A percentile compares a stretch with the other conserved stretches of the same genome.
These are phyloP conservation scores for Aspergillus sp. DNA, from an alignment of 2,329 filamentous ascomycete genomes.

Conservation along the genomic window DNA sequence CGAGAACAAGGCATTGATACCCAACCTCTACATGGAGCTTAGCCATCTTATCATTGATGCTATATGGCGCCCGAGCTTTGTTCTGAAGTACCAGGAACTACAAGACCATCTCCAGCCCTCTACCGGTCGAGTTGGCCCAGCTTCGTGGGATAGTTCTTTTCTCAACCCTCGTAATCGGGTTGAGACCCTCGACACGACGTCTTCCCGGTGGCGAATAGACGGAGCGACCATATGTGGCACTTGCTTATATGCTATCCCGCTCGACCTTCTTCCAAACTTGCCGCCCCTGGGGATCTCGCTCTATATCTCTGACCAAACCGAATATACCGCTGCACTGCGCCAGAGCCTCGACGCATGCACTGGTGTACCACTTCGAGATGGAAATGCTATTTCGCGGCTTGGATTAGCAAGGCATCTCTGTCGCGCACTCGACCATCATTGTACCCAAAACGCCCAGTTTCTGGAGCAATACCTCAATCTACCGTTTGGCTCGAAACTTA, in stretches of 20 bases:
- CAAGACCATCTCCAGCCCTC: slow-evolving; percentile 3
- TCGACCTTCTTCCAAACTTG: slow-evolving; percentile 4
- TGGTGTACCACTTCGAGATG: slow-evolving; percentile 6
- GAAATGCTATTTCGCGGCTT: slow-evolving; percentile 3
- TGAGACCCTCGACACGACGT: slow-evolving; percentile 2
- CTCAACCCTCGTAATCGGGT: slow-evolving; percentile 9
- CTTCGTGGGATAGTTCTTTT: slow-evolving; percentile 6
- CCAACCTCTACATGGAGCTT: slow-evolving; percentile 5
- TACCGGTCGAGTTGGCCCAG: slow-evolving; percentile 3
- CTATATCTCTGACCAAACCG: slow-evolving; percentile 5
- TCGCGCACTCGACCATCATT: slow-evolving; percentile 5
- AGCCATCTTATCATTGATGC: slow-evolving; percentile 12
- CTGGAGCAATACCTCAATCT: slow-evolving; percentile 2
- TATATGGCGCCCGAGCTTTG: slow-evolving; percentile 9
- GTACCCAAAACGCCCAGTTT: slow-evolving; percentile 1
- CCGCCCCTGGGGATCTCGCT: slow-evolving; percentile 7
- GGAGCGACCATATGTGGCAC: slow-evolving; percentile 9
- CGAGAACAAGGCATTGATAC: neutral
- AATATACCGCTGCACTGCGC: slow-evolving; percentile 4
- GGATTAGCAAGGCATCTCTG: slow-evolving; percentile 9
- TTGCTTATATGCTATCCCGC: slow-evolving; percentile 6
- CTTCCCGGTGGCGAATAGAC: slow-evolving; percentile 9
- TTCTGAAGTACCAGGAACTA: slow-evolving; percentile 10
- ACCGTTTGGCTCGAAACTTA: slow-evolving; percentile 8
- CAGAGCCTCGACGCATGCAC: slow-evolving; percentile 2